Evolutionary conservation across 371 early-diverging fungal genomes (phyloP).

Genomic region (Lichtheimia ramosa): DNA sequence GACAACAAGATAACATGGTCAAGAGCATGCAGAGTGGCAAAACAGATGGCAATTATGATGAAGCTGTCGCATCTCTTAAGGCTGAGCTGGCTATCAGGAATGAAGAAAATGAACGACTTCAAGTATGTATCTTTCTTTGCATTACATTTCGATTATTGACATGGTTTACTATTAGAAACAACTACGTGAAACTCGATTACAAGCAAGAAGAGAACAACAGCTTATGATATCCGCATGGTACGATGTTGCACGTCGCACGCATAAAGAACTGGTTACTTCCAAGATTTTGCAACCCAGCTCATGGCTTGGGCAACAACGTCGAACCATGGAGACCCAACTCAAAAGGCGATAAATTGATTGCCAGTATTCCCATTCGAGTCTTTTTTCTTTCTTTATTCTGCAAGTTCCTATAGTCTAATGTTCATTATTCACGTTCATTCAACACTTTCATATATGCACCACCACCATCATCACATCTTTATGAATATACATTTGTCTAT

Average conservation of each 20-base stretch:
- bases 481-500: too few relatives aligned
- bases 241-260: conserved; percentile 54
- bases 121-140: conserved; percentile 6
- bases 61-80: conserved; percentile 74
- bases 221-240: conserved; percentile 81
- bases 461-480: too few relatives aligned
- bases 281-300: conserved; percentile 55
- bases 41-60: conserved; percentile 45
- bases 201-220: conserved; percentile 67
- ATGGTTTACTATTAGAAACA: conserved; percentile 35
- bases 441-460: too few relatives aligned
- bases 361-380: neutral
- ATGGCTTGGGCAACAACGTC: conserved; percentile 75
- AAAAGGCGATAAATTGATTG: conserved; percentile 41
- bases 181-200: conserved; percentile 56
- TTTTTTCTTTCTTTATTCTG: neutral
- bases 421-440: neutral
- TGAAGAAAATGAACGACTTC: conserved; percentile 68
- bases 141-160: too few relatives aligned
- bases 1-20: conserved; percentile 63
- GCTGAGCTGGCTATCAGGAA: conserved; percentile 57
- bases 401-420: conserved; percentile 2
- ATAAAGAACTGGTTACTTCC: conserved; percentile 46
- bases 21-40: conserved; percentile 24
- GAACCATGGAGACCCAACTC: conserved; percentile 56